Base-by-base conservation (phyloP, 306 rosid genomes). In the Astragalus membranaceus region DNA sequence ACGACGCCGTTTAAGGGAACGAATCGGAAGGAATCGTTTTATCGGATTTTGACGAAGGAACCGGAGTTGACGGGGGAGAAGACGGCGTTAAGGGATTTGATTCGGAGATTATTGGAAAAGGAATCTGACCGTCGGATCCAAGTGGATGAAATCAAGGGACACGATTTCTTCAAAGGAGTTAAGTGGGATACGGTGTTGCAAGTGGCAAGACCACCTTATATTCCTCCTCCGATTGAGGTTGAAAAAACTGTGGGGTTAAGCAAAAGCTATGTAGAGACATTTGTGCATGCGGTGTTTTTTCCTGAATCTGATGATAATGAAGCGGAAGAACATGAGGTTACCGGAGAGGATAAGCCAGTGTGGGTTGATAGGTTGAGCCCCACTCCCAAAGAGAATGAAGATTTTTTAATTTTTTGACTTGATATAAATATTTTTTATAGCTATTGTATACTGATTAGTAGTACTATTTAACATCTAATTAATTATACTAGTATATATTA, bases 21-120 rank as follows among this genome's bases (percentile, higher is more conserved):
- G 0, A 87, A 88, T 52, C 56, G 89, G 43, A 91, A 88, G n/a
- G 98, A 94, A 32, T 87, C 98, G 37, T 94, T 94, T 61, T 80
- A 87, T 52, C 70, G 92, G 72, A 81, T 90, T 23, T 67, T 94
- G 33, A 60, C 82, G 0, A 87, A 80, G 64, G 10, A 67, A 3
- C 89, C 96, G n/a, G 95, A 87, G 72, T 53, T 94, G 0, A 80
- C 83, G n/a, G 98, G 98, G 0, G 95, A 90, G 69, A 64, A 78
- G 56, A 94, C 98, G 75, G 42, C 92, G 79, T 69, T 94, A 46
- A 64, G 98, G 62, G 91, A 88, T 78, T 62, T 94, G 77, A 90
- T 94, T 4, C 12, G 52, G 29, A 85, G 47, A 30, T 47, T 94
- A 64, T 50, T 94, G 58, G 96, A 94, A 75, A 94, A 94, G 58